Evolutionary conservation across 164 flowering plant genomes (phyloP), one percentile per base, ranked within the genome.

Genomic region (Sextonia rubra): DNA sequence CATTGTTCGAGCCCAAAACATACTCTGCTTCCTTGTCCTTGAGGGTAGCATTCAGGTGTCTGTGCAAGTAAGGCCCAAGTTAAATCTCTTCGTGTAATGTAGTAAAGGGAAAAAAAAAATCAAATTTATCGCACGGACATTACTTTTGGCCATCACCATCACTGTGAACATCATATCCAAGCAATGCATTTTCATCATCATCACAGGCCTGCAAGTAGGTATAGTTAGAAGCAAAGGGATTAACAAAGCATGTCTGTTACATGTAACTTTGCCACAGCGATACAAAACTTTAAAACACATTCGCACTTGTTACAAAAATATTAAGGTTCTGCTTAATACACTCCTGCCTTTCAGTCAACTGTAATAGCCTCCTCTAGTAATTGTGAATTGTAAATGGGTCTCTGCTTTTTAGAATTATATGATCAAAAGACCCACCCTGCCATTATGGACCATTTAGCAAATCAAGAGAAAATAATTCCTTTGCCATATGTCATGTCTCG

Each of bases 101-200:
- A 64, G 14, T 24, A 27, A 15, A 25, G 12, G 15, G 0, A 14
- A 27, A 27, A 32, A 61, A 4, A 69, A 29, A 14, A 66, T 3
- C 5, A 69, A 24, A 25, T 29, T 29, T 44, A 64, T 64, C 8
- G 12, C 3, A 14, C 29, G 5, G 15, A 71, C 70, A 64, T 32
- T 76, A 90, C 99, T 87, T 88, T 72, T 79, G 82, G 70, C 98
- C 99, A 18, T 88, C 91, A 49, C 99, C 99, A 77, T 95, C 93
- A 77, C 95, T 95, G 69, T 90, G 97, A 80, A 90, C 27, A 77
- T 95, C 98, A 77, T 86, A 91, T 75, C 88, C 84, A 81, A 93
- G 85, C 58, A 95, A 77, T 52, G 97, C 96, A 81, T 91, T 94
- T 20, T 90, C 97, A 67, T 85, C 91, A 58, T 77, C 73, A 66